Base-by-base conservation (phyloP, 768 basidiomycete genomes). In the Collybia sordida region DNA sequence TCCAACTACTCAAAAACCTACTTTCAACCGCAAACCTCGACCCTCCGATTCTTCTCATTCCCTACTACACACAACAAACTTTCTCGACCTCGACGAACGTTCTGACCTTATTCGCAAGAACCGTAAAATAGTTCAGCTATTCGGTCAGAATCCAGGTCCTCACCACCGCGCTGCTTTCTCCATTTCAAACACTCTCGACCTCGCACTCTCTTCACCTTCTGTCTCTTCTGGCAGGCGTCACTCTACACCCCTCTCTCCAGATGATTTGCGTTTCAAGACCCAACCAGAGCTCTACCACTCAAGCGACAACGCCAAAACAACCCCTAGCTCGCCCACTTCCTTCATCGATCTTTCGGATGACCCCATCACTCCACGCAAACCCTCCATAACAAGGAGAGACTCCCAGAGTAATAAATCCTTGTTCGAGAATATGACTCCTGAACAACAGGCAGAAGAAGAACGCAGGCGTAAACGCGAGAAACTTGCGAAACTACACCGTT, bases 401-500 rank as follows among this genome's bases (percentile, higher is more conserved):
- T n/a, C n/a, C n/a, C n/a, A n/a, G n/a, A n/a, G n/a, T n/a, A n/a
- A 69, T 5, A 74, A 75, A 18, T 81, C 80, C 35, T 60, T 81
- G 39, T 72, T 72, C 36, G 78, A 81, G 48, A 72, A 69, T 44
- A 59, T 82, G 60, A 69, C 77, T 42, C 69, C 76, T 19, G 80
- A 83, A 48, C 75, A 76, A 51, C 75, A 70, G 51, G 77, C 70
- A 15, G 88, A 90, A 43, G 79, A 81, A 18, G 82, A 85, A 51
- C 79, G 79, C 52, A 73, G 81, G 49, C 79, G 80, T 53, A 90
- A 86, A 66, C 77, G 90, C 44, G 87, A 89, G 56, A 83, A 84
- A 57, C 71, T 93, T 40, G 87, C 86, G 3, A 92, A 84, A 64
- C 77, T 93, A 3, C 89, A 93, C 66, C 87, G 91, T 40, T 92